These are phyloP conservation scores for Articulospora tetracladia DNA, from an alignment of 495 filamentous ascomycete species.

Conservation along the genomic window DNA sequence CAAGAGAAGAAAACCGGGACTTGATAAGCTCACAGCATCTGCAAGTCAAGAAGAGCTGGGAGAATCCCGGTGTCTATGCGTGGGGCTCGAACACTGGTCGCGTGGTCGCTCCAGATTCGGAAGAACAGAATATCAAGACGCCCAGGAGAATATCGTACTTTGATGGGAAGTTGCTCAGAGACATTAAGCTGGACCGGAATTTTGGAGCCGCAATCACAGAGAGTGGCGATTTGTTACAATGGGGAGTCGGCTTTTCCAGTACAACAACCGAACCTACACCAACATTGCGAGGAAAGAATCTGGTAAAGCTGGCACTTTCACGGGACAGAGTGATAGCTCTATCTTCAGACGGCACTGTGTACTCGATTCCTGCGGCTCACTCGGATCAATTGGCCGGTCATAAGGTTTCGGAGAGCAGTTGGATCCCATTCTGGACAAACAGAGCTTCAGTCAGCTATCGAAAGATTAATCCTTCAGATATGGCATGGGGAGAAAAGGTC, in stretches of 20 bases:
- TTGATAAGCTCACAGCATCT: slow-evolving; percentile 72
- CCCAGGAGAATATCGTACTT: slow-evolving; percentile 80
- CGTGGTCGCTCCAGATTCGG: slow-evolving; percentile 80
- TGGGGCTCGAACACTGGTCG: slow-evolving; percentile 89
- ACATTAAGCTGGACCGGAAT: slow-evolving; percentile 78
- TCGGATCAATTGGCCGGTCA: slow-evolving; percentile 60
- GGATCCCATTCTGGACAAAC: slow-evolving; percentile 70
- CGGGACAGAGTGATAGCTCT: slow-evolving; percentile 80
- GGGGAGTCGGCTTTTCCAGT: slow-evolving; percentile 74
- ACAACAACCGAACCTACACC: slow-evolving; percentile 46
- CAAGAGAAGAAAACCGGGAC: slow-evolving; percentile 68
- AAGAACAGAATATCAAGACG: slow-evolving; percentile 70
- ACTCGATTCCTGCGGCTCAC: slow-evolving; percentile 76
- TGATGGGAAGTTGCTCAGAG: slow-evolving; percentile 76
- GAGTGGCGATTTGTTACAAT: slow-evolving; percentile 86
- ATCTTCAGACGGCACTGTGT: slow-evolving; percentile 72
- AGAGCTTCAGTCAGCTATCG: slow-evolving; percentile 66
- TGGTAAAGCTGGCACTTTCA: slow-evolving; percentile 68
- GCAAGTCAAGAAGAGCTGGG: slow-evolving; percentile 83
- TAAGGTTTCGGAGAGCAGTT: slow-evolving; percentile 61
- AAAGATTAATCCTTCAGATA: slow-evolving; percentile 56
- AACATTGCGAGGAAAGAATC: slow-evolving; percentile 79
- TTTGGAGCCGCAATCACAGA: slow-evolving; percentile 89
- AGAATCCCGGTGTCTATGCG: slow-evolving; percentile 84
- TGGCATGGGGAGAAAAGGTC: slow-evolving; percentile 73